Evolutionary conservation across 805 yeast species (phyloP), one percentile per base, ranked within the genome.

Genomic region (Yamadazyma takamatsuzukensis): DNA sequence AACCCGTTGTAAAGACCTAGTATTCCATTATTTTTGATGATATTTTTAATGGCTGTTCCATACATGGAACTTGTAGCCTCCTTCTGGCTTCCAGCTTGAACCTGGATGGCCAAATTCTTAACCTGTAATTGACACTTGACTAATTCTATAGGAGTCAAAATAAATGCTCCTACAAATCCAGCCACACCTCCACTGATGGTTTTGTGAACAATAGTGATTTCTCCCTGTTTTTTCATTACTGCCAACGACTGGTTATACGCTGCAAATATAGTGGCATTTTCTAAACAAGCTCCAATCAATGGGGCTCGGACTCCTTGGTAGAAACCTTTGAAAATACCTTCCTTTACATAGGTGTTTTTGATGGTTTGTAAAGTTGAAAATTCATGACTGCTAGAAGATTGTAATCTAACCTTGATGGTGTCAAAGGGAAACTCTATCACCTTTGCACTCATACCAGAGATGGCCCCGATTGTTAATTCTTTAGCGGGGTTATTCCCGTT

Each of bases 361-460:
- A 89, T 75, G 53, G 93, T 82, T 40, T 79, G 80, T 39, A 70
- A 39, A 0, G 96, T 81, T 1, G 85, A 78, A 0, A 29, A 24
- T 18, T 14, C 25, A n/a, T n/a, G n/a, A 71, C 6, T 39, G 4
- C 61, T 53, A 18, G 77, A 63, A 6, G 88, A 81, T 49, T 85
- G 93, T 1, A 90, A 66, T 37, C 96, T 69, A 3, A 89, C 97
- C 57, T 89, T 89, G 27, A 88, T 72, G 0, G 97, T 90, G 49
- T 89, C 97, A 45, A 89, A 87, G 0, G 97, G 97, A 48, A 80
- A 89, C 56, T 89, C 97, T 10, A 89, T 74, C 18, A 83, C 47
- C 53, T 89, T 90, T 2, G 95, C 96, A 4, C 78, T 56, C 34
- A 86, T 81, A 11, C 97, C 97, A 1, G 96, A 75, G 1, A 73